Evolutionary conservation across 2,329 filamentous ascomycete genomes (phyloP).

Genomic region (Chalaropsis ovoidea): DNA sequence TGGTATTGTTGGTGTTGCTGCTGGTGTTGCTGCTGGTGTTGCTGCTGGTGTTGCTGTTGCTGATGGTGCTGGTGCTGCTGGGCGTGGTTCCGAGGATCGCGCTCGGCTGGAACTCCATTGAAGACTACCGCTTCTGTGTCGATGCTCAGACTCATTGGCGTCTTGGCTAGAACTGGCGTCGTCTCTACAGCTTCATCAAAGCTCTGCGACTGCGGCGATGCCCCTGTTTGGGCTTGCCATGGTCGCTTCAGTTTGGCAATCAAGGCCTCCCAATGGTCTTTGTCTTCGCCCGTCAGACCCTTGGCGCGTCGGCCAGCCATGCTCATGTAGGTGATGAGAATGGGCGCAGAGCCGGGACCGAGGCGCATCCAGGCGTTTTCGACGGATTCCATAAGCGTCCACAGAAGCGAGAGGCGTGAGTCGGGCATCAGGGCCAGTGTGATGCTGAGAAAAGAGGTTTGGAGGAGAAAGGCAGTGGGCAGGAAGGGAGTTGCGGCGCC

Average conservation of each 20-base stretch:
- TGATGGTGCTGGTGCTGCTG: neutral
- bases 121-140: slow-evolving; percentile 4
- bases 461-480: slow-evolving; percentile 34
- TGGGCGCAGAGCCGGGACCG: slow-evolving; percentile 33
- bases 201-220: neutral
- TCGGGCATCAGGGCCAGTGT: slow-evolving; percentile 32
- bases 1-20: slow-evolving; percentile 3
- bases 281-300: slow-evolving; percentile 33
- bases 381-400: slow-evolving; percentile 33
- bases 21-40: neutral
- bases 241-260: slow-evolving; percentile 28
- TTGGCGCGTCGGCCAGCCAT: slow-evolving; percentile 32
- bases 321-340: slow-evolving; percentile 33
- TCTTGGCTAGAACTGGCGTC: slow-evolving; percentile 1
- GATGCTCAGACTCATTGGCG: neutral
- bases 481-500: slow-evolving; percentile 32
- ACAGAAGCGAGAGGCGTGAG: slow-evolving; percentile 33
- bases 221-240: slow-evolving; percentile 8
- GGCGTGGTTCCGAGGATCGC: neutral
- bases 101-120: neutral
- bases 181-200: neutral
- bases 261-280: slow-evolving; percentile 31
- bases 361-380: slow-evolving; percentile 30
- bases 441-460: slow-evolving; percentile 34
- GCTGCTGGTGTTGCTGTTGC: neutral